A percentile compares a stretch with the other conserved stretches of the same genome.
Evolutionary conservation across 805 yeast genomes (phyloP).

Genomic region (Cyberlindnera xylosilytica): DNA sequence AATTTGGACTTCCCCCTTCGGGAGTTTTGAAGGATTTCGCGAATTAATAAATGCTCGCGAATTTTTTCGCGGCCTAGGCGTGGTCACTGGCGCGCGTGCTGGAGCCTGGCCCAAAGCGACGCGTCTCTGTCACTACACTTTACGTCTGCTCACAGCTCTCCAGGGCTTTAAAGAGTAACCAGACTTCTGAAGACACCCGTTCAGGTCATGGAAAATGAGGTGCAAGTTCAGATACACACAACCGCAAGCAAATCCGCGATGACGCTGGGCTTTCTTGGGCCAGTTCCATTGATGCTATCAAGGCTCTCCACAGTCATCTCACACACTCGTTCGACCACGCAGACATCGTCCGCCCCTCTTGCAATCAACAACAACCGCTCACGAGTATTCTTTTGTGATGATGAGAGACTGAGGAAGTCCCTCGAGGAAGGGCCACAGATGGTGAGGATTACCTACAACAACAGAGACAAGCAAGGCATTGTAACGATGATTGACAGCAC

Average conservation of each 20-base stretch:
- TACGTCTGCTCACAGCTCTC: too few relatives aligned
- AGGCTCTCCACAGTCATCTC: constrained; percentile 13
- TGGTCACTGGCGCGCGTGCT: too few relatives aligned
- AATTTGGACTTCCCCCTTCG: too few relatives aligned
- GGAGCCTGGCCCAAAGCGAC: too few relatives aligned
- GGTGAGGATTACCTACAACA: constrained; percentile 19
- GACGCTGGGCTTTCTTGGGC: constrained; percentile 10
- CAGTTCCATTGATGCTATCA: constrained; percentile 15
- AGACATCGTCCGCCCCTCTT: not conserved
- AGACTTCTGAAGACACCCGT: too few relatives aligned
- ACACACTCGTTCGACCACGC: constrained; percentile 13
- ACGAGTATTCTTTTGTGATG: constrained; percentile 15
- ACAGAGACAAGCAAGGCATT: constrained; percentile 22
- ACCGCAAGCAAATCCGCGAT: constrained; percentile 3
- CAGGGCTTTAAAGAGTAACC: too few relatives aligned
- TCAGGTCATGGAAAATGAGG: not conserved
- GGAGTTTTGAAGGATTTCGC: too few relatives aligned
- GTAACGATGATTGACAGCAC: constrained; percentile 6
- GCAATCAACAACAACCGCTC: constrained; percentile 23
- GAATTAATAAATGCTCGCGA: too few relatives aligned
- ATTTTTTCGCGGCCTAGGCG: too few relatives aligned
- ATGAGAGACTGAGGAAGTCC: not conserved
- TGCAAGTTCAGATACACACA: not conserved
- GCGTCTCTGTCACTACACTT: too few relatives aligned
- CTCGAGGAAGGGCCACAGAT: constrained; percentile 9